These are phyloP conservation scores for Lactarius sp. DNA, from an alignment of 768 basidiomycete species.

Conservation along the genomic window DNA sequence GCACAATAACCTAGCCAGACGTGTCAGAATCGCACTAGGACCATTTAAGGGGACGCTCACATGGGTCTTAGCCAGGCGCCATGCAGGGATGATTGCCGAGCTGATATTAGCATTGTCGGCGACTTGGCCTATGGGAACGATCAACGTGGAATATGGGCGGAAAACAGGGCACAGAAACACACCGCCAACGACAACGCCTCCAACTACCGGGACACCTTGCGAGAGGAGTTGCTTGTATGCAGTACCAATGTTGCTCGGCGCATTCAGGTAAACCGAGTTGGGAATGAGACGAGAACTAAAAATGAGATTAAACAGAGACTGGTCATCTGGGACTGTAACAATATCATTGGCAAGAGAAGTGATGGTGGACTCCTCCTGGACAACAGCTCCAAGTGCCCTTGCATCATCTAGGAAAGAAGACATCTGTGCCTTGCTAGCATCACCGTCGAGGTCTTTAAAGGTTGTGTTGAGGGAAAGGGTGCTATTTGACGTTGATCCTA, in stretches of 20 bases:
- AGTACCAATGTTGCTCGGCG: conserved; percentile 12
- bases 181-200: conserved; percentile 15
- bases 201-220: conserved; percentile 2
- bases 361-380: conserved; percentile 9
- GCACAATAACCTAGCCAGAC: conserved; percentile 4
- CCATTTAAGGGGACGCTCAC: conserved; percentile 25
- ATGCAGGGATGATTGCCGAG: conserved; percentile 34
- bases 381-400: conserved; percentile 23
- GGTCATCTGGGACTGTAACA: conserved; percentile 11
- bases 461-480: conserved; percentile 20
- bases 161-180: conserved; percentile 10
- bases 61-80: conserved; percentile 38
- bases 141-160: background rate
- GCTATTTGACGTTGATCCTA: conserved; percentile 8
- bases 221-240: conserved; percentile 15
- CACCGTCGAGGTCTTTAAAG: conserved; percentile 26
- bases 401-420: conserved; percentile 16
- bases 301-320: conserved; percentile 10
- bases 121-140: conserved; percentile 30
- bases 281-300: conserved; percentile 23
- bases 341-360: conserved; percentile 13
- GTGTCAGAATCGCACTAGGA: background rate
- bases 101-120: conserved; percentile 33
- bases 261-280: background rate
- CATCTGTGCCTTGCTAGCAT: conserved; percentile 20